Conservation (phyloP, 495 filamentous ascomycete genomes). For the Neurospora sp. region DNA sequence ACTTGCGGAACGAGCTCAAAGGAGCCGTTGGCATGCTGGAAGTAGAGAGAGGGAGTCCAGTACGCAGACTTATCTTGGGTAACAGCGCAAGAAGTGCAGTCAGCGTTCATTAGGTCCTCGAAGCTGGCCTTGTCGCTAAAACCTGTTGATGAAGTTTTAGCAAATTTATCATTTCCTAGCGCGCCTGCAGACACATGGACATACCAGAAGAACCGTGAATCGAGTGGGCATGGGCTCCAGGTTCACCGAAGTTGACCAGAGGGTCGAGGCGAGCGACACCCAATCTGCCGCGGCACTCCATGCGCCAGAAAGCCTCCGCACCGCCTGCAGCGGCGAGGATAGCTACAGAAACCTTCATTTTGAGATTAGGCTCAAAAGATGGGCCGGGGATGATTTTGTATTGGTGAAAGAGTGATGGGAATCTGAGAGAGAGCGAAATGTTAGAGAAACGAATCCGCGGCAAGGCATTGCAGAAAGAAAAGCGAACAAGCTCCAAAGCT, state of each 20-base stretch:
- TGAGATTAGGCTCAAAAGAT: constrained; percentile 1
- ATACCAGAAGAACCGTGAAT: constrained; percentile 58
- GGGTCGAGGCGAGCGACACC: constrained; percentile 66
- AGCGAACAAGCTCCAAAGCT: background rate
- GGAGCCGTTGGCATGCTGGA: constrained; percentile 37
- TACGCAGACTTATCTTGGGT: constrained; percentile 58
- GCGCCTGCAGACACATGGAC: constrained; percentile 6
- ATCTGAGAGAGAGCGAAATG: background rate
- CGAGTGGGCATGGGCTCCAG: constrained; percentile 61
- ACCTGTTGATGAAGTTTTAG: constrained; percentile 20
- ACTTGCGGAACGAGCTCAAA: constrained; percentile 41
- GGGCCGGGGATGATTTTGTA: background rate
- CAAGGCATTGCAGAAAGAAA: background rate
- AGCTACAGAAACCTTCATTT: constrained; percentile 22
- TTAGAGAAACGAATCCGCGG: background rate
- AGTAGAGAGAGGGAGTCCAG: constrained; percentile 59
- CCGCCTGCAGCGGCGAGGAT: constrained; percentile 20
- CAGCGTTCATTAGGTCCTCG: constrained; percentile 39
- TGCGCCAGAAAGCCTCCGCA: constrained; percentile 73
- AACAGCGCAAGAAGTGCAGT: constrained; percentile 57
- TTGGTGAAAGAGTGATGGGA: constrained; percentile 8
- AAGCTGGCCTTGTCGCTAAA: constrained; percentile 38
- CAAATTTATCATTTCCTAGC: background rate
- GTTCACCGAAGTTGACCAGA: constrained; percentile 46
- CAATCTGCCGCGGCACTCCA: constrained; percentile 61